Evolutionary conservation across 371 early-diverging fungal genomes (phyloP), one percentile per base, ranked within the genome.

Genomic region (Catenaria anguillulae): DNA sequence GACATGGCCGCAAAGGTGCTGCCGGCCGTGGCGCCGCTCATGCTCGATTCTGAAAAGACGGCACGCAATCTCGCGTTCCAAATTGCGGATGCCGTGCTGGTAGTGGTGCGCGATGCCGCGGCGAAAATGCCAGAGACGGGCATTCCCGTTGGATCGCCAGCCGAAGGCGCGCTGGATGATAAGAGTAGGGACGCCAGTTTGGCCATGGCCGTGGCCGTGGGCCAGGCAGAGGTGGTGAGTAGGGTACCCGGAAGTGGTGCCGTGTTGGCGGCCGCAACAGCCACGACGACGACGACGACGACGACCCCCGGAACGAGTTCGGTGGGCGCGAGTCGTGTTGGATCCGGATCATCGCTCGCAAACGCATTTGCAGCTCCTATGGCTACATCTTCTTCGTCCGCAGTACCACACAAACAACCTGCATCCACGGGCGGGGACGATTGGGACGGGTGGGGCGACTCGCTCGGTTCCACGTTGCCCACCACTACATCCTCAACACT

Each of bases 21-120:
- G 26, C 96, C 97, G 15, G 70, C 77, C 50, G 71, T 91, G 6
- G 79, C 85, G n/a, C 66, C 75, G 10, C 70, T 85, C 12, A 74
- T 93, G 40, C 62, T 97, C 8, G 95, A 97, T 66, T 82, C 85
- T 26, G 95, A 94, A 71, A 87, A 84, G 84, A 15, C 26, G 15
- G 52, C 52, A 0, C 52, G 52, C 29, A 13, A 8, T 17, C 29
- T 50, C 29, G 52, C 52, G 33, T 29, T 50, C 3, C 52, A 50
- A 15, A 6, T 50, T 15, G 29, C 31, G 1, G 52, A 50, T 13
- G 29, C 15, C 2, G 31, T 50, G 10, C 10, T 29, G 10, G 31
- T 31, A 2, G 26, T 29, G 29, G 52, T 29, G 15, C 52, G 52
- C 31, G 52, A 50, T 31, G 52, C 31, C 13, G 52, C 52, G 15